These are phyloP conservation scores for Talaromyces sp. DNA, from an alignment of 2,329 filamentous ascomycete genomes.

Conservation along the genomic window DNA sequence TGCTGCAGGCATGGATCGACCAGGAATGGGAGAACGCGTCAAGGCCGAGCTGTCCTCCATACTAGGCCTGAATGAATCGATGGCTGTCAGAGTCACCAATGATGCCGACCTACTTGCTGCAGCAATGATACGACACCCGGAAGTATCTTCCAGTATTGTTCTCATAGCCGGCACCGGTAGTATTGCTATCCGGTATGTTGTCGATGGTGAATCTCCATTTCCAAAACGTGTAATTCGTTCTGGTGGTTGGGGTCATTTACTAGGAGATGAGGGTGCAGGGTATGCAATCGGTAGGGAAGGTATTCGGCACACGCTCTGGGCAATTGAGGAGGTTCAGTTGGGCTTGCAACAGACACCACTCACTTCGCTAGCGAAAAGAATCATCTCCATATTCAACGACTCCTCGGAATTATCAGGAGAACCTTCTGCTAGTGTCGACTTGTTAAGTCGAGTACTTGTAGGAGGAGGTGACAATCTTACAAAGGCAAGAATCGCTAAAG, in stretches of 20 bases:
- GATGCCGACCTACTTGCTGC: constrained; percentile 39
- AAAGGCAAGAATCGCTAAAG: constrained; percentile 5
- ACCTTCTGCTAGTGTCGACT: background rate
- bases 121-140: constrained; percentile 14
- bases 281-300: constrained; percentile 37
- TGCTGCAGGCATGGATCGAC: constrained; percentile 37
- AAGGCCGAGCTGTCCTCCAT: constrained; percentile 21
- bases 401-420: background rate
- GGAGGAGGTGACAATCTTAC: background rate
- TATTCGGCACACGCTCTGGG: constrained; percentile 26
- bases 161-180: constrained; percentile 42
- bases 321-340: constrained; percentile 22
- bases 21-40: constrained; percentile 22
- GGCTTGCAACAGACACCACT: constrained; percentile 2
- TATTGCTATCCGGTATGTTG: constrained; percentile 36
- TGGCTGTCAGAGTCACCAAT: constrained; percentile 27
- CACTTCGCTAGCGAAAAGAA: background rate
- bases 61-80: constrained; percentile 21
- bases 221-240: constrained; percentile 26
- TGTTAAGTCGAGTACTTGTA: constrained; percentile 6
- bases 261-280: constrained; percentile 42
- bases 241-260: constrained; percentile 42
- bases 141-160: constrained; percentile 22
- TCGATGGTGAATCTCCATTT: constrained; percentile 14
- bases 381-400: constrained; percentile 4